These are phyloP conservation scores for Pyricularia pennisetigena DNA, from an alignment of 2,329 filamentous ascomycete genomes.

Conservation along the genomic window DNA sequence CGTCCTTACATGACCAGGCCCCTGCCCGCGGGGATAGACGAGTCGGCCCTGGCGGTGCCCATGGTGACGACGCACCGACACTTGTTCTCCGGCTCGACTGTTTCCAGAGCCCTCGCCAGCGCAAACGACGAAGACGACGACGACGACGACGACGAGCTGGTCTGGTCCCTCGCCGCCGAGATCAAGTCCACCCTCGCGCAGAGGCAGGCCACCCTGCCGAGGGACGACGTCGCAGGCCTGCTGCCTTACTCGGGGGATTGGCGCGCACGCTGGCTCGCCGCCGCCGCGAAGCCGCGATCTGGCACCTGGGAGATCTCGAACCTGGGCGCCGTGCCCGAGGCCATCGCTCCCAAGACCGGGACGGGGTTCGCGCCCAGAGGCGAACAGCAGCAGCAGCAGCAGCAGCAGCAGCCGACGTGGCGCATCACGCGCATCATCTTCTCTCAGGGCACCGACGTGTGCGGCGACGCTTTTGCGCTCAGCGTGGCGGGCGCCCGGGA, in stretches of 20 bases:
- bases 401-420: constrained; percentile 15
- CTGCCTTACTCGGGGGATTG: constrained; percentile 33
- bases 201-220: constrained; percentile 23
- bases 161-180: constrained; percentile 32
- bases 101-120: constrained; percentile 13
- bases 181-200: constrained; percentile 24
- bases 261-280: constrained; percentile 23
- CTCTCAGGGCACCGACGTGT: constrained; percentile 34
- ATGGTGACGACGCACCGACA: constrained; percentile 27
- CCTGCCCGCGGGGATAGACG: constrained; percentile 15
- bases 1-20: constrained; percentile 23
- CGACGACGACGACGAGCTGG: constrained; percentile 14
- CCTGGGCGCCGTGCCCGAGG: constrained; percentile 27
- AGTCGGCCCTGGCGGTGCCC: constrained; percentile 23
- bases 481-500: constrained; percentile 34
- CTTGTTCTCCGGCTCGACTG: constrained; percentile 14
- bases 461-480: constrained; percentile 31
- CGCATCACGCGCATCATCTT: constrained; percentile 35
- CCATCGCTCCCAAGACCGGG: background rate
- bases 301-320: constrained; percentile 44
- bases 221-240: constrained; percentile 32
- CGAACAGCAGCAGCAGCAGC: constrained; percentile 5
- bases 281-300: constrained; percentile 29
- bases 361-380: constrained; percentile 1
- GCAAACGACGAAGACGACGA: constrained; percentile 12